A percentile compares a stretch with the other conserved stretches of the same genome.
These are phyloP conservation scores for Brassica carinata DNA, from an alignment of 345 rosid species.

Conservation along the genomic window DNA sequence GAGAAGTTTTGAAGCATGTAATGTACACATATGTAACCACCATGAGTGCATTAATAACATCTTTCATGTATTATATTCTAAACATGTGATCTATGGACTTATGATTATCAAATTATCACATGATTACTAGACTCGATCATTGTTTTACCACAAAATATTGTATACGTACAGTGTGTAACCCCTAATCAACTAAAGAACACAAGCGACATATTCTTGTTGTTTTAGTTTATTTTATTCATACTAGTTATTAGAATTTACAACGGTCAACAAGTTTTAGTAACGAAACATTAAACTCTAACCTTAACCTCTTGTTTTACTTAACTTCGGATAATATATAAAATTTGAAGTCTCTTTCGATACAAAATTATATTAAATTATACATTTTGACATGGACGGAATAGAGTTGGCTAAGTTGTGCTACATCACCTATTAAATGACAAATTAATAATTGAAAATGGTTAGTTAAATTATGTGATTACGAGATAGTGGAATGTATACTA, in stretches of 20 bases:
- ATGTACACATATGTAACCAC: constrained; percentile 8
- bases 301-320: neutral
- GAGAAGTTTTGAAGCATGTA: constrained; percentile 2
- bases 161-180: neutral
- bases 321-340: neutral
- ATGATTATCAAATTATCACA: neutral
- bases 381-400: neutral
- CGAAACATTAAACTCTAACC: neutral
- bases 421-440: neutral
- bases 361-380: neutral
- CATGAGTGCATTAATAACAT: constrained; percentile 6
- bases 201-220: neutral
- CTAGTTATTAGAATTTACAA: neutral
- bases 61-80: neutral
- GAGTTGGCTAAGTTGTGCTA: constrained; percentile 14
- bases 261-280: neutral
- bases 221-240: neutral
- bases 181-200: neutral
- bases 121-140: neutral
- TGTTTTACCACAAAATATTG: neutral
- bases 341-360: neutral
- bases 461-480: neutral
- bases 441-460: neutral
- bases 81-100: neutral
- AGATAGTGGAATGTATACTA: neutral